Base-by-base conservation (phyloP, 1,139 yeast genomes). In the Scheffersomyces illinoinensis region DNA sequence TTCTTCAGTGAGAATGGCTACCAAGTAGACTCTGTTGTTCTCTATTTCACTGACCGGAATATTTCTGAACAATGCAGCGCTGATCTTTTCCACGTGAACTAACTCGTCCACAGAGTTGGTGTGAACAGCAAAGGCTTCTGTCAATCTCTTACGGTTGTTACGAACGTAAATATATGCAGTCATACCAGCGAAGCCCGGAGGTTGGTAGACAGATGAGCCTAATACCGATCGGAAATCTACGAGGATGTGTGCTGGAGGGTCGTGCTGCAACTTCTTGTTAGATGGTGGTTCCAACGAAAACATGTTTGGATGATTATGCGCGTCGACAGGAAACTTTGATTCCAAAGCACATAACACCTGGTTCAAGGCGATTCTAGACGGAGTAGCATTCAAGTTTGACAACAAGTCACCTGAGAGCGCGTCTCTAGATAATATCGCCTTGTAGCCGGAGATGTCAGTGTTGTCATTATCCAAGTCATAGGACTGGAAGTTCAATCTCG, bases 21-120 rank as follows among this genome's bases (percentile, higher is more conserved):
- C 93, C 64, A 90, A 77, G 64, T 86, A 90, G 48, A 89, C 85
- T 68, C 89, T 82, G 53, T 85, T 83, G 63, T 80, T 79, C 59
- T 85, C 89, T 50, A 87, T 80, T 67, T 88, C 91, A 53, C 86
- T 79, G n/a, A 89, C 81, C 1, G 97, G 95, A 56, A 92, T 82
- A 66, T 91, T 90, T 68, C 88, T 84, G 73, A 91, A 92, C 59
- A 92, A 77, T 1, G 96, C 96, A 26, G 96, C 93, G 57, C 93
- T 86, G 53, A 89, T 80, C 63, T 86, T 85, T 62, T 90, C 93
- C 57, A 85, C 82, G 58, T 87, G 77, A 20, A 86, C 82, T 57
- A 86, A 83, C 59, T 88, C 88, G 59, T 81, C 82, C 1, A 88
- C 86, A 3, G 85, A 79, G 61, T 80, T 75, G 54, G 92, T 85